These are phyloP conservation scores for Cubamyces lactineus DNA, from an alignment of 768 basidiomycete genomes.

Conservation along the genomic window DNA sequence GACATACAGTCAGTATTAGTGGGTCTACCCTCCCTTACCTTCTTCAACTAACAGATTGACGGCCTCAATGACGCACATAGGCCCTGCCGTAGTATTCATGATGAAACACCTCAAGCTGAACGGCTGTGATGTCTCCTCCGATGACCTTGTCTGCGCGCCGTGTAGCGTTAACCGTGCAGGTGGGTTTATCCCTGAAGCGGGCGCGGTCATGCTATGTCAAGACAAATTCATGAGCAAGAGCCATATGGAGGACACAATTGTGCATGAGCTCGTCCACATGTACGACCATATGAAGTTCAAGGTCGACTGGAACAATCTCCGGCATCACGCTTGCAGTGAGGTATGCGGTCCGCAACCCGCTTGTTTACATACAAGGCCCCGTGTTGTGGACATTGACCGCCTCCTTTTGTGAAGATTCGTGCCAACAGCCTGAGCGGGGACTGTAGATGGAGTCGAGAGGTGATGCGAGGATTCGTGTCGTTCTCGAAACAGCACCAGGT, in stretches of 20 bases:
- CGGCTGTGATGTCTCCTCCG: constrained; percentile 69
- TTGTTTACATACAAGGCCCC: background rate
- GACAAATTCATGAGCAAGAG: constrained; percentile 78
- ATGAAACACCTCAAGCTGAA: constrained; percentile 82
- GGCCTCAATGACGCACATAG: constrained; percentile 43
- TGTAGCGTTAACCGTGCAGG: constrained; percentile 78
- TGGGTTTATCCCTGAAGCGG: constrained; percentile 78
- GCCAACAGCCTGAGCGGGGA: constrained; percentile 94
- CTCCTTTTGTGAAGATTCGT: constrained; percentile 66
- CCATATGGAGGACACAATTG: constrained; percentile 92
- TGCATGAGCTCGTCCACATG: constrained; percentile 94
- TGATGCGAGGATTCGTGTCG: constrained; percentile 71
- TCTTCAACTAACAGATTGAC: background rate
- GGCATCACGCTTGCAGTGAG: constrained; percentile 97
- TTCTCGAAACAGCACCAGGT: constrained; percentile 97
- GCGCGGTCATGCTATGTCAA: constrained; percentile 84
- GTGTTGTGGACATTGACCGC: constrained; percentile 10
- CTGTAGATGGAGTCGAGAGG: constrained; percentile 83
- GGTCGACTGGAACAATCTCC: constrained; percentile 86
- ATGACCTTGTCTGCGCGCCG: constrained; percentile 82
- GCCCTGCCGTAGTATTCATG: constrained; percentile 89
- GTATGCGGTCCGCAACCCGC: constrained; percentile 47
- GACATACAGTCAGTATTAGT: constrained; percentile 47
- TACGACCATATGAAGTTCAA: constrained; percentile 96
- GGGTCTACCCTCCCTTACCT: constrained; percentile 14